Percentiles rank a stretch among this genome's conserved stretches.
These are phyloP conservation scores for Thermothelomyces thermophilus DNA, from an alignment of 2,329 filamentous ascomycete genomes.

Conservation along the genomic window DNA sequence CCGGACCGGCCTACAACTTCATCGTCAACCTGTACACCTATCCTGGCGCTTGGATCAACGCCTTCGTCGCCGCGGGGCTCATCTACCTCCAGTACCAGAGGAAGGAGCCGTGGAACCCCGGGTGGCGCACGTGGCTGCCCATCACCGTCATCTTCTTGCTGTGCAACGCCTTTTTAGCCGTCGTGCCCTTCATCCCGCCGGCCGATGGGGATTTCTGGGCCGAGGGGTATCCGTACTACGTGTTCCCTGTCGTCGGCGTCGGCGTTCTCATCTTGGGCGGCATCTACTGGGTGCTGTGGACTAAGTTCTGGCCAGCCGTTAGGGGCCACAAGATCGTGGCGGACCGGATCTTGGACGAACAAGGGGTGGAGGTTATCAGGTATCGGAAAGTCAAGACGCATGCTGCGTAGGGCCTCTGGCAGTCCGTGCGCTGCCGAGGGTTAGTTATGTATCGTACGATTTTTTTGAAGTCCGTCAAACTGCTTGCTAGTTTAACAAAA, in stretches of 20 bases:
- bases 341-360: constrained; percentile 38
- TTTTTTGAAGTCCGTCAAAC: too few relatives aligned
- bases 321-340: constrained; percentile 47
- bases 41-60: constrained; percentile 48
- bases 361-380: constrained; percentile 36
- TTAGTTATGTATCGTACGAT: too few relatives aligned
- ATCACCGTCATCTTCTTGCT: constrained; percentile 44
- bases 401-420: neutral
- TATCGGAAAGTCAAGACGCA: constrained; percentile 29
- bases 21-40: constrained; percentile 52
- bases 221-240: constrained; percentile 48
- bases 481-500: too few relatives aligned
- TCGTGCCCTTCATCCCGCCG: constrained; percentile 52
- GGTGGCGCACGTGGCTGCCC: constrained; percentile 46
- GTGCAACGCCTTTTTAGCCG: constrained; percentile 44
- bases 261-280: constrained; percentile 45
- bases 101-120: constrained; percentile 45
- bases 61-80: constrained; percentile 44
- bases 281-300: constrained; percentile 50
- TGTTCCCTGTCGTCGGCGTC: constrained; percentile 50
- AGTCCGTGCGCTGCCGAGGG: too few relatives aligned
- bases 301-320: constrained; percentile 43
- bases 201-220: constrained; percentile 43
- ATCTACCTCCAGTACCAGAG: constrained; percentile 46
- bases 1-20: constrained; percentile 64